Base-by-base conservation (phyloP, 2,329 filamentous ascomycete species). In the Alternaria panax region DNA sequence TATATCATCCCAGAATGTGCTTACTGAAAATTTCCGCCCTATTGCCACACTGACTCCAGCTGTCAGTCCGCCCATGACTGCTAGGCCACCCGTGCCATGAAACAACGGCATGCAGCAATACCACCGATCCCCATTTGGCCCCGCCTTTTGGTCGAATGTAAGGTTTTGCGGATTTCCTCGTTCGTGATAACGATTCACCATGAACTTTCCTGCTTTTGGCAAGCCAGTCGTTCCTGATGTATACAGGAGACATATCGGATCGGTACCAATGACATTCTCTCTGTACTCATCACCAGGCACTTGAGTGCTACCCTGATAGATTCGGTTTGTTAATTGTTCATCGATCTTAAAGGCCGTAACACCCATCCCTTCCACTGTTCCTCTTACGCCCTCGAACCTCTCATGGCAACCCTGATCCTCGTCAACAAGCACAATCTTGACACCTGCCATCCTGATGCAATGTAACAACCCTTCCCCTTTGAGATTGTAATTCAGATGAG, bases 71-170 rank as follows among this genome's bases (percentile, higher is more conserved):
- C 85, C 70, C 57, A 91, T 75, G 27, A 83, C 79, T 7, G 80
- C 80, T 38, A 90, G 83, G 1, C 86, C 86, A 2, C 90, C 90
- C 0, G 90, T 92, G 20, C 89, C 90, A 72, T 93, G 90, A 71
- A 92, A 93, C 14, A 91, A 78, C 0, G 86, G 90, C 90, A 93
- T 92, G 75, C 88, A 90, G 71, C 87, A 86, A 72, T 92, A 92
- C 85, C 88, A 92, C 8, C 88, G 80, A 72, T 91, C 87, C 28
- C 60, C 79, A 30, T 63, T 64, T 24, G 71, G 75, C 28, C 78
- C 81, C 57, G 72, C 65, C 8, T 66, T 72, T 32, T 81, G 74
- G 20, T 70, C 73, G 24, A 75, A 75, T 1, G 72, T 62, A 1
- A 72, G 65, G 7, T 73, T 72, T 1, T 79, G 74, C 1, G 79